A percentile compares a stretch with the other conserved stretches of the same genome.
Conservation (phyloP, 1,284 basidiomycete genomes). For the Rhizoctonia solani region DNA sequence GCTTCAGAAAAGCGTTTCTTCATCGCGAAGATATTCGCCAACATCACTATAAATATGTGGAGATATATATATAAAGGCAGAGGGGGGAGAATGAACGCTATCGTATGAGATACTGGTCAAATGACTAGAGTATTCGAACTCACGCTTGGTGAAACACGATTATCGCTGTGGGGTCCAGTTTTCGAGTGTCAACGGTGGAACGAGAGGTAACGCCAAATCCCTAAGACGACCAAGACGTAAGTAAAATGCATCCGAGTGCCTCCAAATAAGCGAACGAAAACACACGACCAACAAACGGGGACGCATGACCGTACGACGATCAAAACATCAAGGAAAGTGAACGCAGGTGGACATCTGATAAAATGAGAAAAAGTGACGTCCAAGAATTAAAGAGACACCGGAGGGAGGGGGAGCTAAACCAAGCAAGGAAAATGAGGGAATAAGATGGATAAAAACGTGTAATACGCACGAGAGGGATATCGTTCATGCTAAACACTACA, state of each 20-base stretch:
- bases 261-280: neutral
- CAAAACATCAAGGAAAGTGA: neutral
- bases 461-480: slow-evolving; percentile 78
- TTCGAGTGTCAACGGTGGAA: slow-evolving; percentile 94
- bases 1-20: slow-evolving; percentile 55
- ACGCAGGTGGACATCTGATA: neutral
- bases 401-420: neutral
- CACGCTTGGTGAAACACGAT: slow-evolving; percentile 99
- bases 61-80: neutral
- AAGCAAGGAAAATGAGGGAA: slow-evolving; percentile 28
- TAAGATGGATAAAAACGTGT: slow-evolving; percentile 1
- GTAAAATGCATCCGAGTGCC: neutral
- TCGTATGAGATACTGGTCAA: neutral
- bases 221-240: slow-evolving; percentile 49
- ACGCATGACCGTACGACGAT: neutral
- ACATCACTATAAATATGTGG: slow-evolving; percentile 68
- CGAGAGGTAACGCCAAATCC: slow-evolving; percentile 98
- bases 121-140: slow-evolving; percentile 43
- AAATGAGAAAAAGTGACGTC: neutral
- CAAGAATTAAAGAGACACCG: neutral
- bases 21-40: slow-evolving; percentile 93
- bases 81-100: neutral
- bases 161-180: slow-evolving; percentile 97
- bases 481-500: slow-evolving; percentile 94
- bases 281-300: too few relatives aligned